Conservation (phyloP, 2,329 filamentous ascomycete genomes). For the Magnaporthiopsis incrustans region DNA sequence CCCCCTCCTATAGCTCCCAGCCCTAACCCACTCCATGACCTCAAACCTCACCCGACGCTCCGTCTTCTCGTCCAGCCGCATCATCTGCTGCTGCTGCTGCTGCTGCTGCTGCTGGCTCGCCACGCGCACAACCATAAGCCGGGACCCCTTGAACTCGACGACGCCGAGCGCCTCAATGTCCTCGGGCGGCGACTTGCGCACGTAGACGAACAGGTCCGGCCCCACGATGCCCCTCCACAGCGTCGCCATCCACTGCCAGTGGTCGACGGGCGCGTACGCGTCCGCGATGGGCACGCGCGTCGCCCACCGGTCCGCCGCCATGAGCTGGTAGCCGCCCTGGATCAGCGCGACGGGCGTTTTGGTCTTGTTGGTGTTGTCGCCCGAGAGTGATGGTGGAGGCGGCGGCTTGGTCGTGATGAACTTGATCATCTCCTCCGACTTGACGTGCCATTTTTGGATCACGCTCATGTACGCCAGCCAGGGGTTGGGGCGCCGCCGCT, state of each 20-base stretch:
- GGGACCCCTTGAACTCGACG: slow-evolving; percentile 50
- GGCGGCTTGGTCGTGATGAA: slow-evolving; percentile 31
- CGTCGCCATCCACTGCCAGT: slow-evolving; percentile 96
- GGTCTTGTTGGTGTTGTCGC: not conserved
- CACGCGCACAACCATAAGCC: slow-evolving; percentile 47
- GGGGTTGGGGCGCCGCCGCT: slow-evolving; percentile 24
- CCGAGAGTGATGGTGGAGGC: too few species aligned
- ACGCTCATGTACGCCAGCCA: slow-evolving; percentile 57
- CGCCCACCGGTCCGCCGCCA: slow-evolving; percentile 68
- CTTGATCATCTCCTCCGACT: slow-evolving; percentile 60
- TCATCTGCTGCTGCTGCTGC: not conserved
- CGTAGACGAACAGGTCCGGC: slow-evolving; percentile 70
- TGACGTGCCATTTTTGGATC: slow-evolving; percentile 67
- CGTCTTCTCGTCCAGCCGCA: slow-evolving; percentile 54
- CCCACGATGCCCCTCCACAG: slow-evolving; percentile 83
- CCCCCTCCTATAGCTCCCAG: slow-evolving; percentile 27
- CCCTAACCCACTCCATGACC: slow-evolving; percentile 70
- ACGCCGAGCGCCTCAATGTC: slow-evolving; percentile 23
- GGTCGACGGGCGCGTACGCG: slow-evolving; percentile 72
- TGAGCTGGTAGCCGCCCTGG: slow-evolving; percentile 71
- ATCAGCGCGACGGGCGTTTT: slow-evolving; percentile 61
- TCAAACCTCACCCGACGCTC: slow-evolving; percentile 77
- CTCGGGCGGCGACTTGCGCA: slow-evolving; percentile 28
- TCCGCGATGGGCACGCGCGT: slow-evolving; percentile 67
- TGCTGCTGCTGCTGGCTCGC: slow-evolving; percentile 9